Percentiles rank a stretch among this genome's conserved stretches.
These are phyloP conservation scores for Cenchrus fungigraminus DNA, from an alignment of 176 grass and related monocot species.

Conservation along the genomic window DNA sequence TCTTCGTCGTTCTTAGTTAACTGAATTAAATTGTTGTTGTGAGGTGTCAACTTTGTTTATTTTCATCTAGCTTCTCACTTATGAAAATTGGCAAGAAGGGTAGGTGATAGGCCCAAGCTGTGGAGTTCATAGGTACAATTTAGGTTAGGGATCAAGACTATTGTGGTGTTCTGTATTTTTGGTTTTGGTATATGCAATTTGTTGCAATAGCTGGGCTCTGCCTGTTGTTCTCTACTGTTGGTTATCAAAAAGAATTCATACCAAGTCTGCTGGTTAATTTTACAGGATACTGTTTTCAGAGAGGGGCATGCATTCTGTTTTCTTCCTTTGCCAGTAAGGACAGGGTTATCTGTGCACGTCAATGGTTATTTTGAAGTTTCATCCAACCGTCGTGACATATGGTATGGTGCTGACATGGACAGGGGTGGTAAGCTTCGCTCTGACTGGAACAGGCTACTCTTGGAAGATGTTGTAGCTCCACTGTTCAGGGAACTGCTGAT, in stretches of 20 bases:
- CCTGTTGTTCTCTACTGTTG: slow-evolving; percentile 14
- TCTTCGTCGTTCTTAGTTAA: slow-evolving; percentile 7
- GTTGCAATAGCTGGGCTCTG: slow-evolving; percentile 21
- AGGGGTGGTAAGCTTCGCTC: slow-evolving; percentile 96
- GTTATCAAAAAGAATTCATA: not conserved
- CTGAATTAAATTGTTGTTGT: slow-evolving; percentile 21
- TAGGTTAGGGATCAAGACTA: slow-evolving; percentile 1
- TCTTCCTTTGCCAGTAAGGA: slow-evolving; percentile 93
- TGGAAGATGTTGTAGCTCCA: slow-evolving; percentile 81
- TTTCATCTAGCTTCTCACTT: slow-evolving; percentile 29
- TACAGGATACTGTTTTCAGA: slow-evolving; percentile 77
- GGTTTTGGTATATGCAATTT: slow-evolving; percentile 16
- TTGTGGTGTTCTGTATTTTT: slow-evolving; percentile 1
- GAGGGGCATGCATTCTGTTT: slow-evolving; percentile 93
- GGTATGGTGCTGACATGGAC: slow-evolving; percentile 99
- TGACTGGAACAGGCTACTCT: slow-evolving; percentile 89
- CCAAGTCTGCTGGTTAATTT: slow-evolving; percentile 38
- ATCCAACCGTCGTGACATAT: slow-evolving; percentile 92
- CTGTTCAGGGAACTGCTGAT: slow-evolving; percentile 82
- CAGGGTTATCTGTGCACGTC: slow-evolving; percentile 90
- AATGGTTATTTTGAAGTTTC: slow-evolving; percentile 99
- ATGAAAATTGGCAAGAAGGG: not conserved
- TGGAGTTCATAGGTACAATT: slow-evolving; percentile 12
- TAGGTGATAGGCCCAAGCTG: not conserved
- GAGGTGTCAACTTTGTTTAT: slow-evolving; percentile 16